phyloP scores from a whole-genome alignment of 2,329 filamentous ascomycete species.

The Epichloe hybrida region DNA sequence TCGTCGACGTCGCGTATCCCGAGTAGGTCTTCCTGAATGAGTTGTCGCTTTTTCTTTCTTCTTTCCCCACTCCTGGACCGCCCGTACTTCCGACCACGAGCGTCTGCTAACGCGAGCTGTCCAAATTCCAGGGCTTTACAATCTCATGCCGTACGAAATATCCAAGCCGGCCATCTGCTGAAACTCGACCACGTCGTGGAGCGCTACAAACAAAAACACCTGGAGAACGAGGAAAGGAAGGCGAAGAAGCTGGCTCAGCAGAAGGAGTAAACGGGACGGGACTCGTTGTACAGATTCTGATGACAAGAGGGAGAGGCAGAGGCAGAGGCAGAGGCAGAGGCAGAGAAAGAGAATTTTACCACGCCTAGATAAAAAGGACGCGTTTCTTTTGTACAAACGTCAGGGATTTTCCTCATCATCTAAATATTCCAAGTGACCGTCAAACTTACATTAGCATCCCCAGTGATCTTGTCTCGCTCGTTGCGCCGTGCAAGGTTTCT shows the following conservation, averaged over 20 bases:
- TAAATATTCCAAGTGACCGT: no score
- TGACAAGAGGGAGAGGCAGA: neutral
- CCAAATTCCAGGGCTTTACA: constrained; percentile 29
- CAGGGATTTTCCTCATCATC: constrained; percentile 1
- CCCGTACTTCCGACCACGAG: no score
- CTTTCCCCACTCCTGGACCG: neutral
- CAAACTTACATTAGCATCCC: neutral
- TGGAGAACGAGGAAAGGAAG: constrained; percentile 43
- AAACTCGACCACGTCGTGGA: constrained; percentile 43
- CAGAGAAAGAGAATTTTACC: neutral
- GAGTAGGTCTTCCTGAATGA: constrained; percentile 33
- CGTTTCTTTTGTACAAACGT: neutral
- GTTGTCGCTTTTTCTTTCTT: no score
- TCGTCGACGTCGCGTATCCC: constrained; percentile 40
- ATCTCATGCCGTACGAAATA: constrained; percentile 36
- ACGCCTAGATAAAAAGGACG: neutral
- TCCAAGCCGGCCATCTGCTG: constrained; percentile 39
- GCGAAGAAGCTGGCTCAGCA: constrained; percentile 30
- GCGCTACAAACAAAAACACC: constrained; percentile 42
- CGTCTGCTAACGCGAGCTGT: neutral
- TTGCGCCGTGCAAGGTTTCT: neutral
- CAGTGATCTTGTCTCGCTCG: neutral
- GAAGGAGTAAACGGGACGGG: constrained; percentile 18
- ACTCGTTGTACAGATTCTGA: neutral
- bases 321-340: no score